phyloP scores from a whole-genome alignment of 2,329 filamentous ascomycete species.

The Xenoacremonium recifei region DNA sequence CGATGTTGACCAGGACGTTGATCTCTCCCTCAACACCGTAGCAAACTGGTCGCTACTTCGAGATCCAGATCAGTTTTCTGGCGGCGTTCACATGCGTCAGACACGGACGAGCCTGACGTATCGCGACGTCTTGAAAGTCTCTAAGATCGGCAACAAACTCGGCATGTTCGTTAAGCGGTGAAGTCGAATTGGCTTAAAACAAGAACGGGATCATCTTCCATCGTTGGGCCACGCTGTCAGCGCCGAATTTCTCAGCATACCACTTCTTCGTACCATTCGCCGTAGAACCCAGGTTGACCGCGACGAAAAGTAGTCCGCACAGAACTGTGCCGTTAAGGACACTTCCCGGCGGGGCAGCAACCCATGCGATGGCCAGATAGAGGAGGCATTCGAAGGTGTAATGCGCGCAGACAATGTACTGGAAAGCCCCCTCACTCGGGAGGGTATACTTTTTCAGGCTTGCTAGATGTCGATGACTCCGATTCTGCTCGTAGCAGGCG shows the following conservation, averaged over 20 bases:
- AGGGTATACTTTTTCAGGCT: constrained; percentile 79
- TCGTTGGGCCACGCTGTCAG: constrained; percentile 56
- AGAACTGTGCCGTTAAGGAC: constrained; percentile 72
- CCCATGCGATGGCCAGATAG: constrained; percentile 74
- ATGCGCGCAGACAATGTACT: constrained; percentile 76
- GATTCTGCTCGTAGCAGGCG: constrained; percentile 72
- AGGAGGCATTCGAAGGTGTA: constrained; percentile 87
- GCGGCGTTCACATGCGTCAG: constrained; percentile 55
- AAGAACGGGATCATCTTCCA: constrained; percentile 77
- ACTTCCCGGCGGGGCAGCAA: constrained; percentile 67
- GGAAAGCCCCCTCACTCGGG: constrained; percentile 71
- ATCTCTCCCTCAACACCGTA: constrained; percentile 60
- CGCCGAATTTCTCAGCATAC: constrained; percentile 76
- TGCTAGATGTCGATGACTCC: constrained; percentile 68
- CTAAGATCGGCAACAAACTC: constrained; percentile 68
- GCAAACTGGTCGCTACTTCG: constrained; percentile 71
- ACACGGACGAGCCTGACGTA: constrained; percentile 75
- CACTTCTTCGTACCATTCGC: constrained; percentile 75
- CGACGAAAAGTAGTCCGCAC: constrained; percentile 70
- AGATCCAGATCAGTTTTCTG: constrained; percentile 41
- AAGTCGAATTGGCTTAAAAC: constrained; percentile 41
- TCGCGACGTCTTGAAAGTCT: constrained; percentile 82
- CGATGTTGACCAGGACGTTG: constrained; percentile 62
- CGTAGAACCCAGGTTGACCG: constrained; percentile 77
- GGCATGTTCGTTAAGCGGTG: constrained; percentile 47